Evolutionary conservation across 23 red algal genomes (phyloP).

Genomic region (Chondrus crispus): DNA sequence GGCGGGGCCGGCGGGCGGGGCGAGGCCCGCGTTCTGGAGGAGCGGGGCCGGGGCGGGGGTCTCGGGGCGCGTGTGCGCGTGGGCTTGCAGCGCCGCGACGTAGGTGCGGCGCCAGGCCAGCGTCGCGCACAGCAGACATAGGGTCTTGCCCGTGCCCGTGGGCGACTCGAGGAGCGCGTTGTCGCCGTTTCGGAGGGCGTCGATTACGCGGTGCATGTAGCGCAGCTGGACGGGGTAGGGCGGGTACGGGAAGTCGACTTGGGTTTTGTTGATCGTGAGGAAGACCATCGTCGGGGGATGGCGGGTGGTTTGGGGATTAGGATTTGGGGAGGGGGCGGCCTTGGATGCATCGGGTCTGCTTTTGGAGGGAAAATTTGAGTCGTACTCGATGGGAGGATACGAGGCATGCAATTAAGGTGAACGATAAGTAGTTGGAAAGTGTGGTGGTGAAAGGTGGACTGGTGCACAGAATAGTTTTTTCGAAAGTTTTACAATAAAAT

Average conservation of each 20-base stretch:
- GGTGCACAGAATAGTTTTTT: too few relatives aligned
- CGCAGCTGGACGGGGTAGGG: slow-evolving; percentile 86
- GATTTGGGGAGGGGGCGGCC: too few relatives aligned
- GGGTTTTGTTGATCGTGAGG: slow-evolving; percentile 49
- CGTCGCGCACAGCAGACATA: slow-evolving; percentile 83
- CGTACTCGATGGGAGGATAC: too few relatives aligned
- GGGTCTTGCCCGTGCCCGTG: slow-evolving; percentile 96
- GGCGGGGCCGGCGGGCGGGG: neutral
- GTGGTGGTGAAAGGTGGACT: too few relatives aligned
- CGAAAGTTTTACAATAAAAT: too few relatives aligned
- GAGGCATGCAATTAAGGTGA: too few relatives aligned
- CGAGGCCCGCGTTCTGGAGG: slow-evolving; percentile 9
- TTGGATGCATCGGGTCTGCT: too few relatives aligned
- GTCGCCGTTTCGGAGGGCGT: slow-evolving; percentile 57
- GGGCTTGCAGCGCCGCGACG: slow-evolving; percentile 42
- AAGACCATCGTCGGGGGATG: slow-evolving; percentile 13
- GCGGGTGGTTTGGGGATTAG: neutral
- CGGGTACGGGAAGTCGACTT: slow-evolving; percentile 85
- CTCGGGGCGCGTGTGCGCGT: neutral
- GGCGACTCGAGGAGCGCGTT: slow-evolving; percentile 97
- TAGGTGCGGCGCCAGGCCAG: slow-evolving; percentile 84
- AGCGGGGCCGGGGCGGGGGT: neutral
- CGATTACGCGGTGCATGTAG: slow-evolving; percentile 93
- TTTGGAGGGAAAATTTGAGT: too few relatives aligned
- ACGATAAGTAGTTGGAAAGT: too few relatives aligned